Percentiles rank a stretch among this genome's conserved stretches.
Conservation (phyloP, 2,329 filamentous ascomycete species). For the Stachybotrys chlorohalonatus region DNA sequence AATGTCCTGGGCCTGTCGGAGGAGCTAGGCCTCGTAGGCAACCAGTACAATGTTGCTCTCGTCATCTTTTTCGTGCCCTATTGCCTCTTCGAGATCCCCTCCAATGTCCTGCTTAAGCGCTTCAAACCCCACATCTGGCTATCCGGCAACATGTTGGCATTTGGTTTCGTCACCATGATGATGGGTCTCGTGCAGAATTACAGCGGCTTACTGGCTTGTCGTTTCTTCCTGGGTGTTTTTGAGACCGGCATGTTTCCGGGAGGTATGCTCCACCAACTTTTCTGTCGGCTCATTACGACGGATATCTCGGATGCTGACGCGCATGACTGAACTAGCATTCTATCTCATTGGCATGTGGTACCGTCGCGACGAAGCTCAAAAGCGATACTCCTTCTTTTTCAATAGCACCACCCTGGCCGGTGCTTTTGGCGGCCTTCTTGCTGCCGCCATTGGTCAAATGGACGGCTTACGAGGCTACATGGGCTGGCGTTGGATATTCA, state of each 20-base stretch:
- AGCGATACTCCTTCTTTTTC: conserved; percentile 92
- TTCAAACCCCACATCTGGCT: conserved; percentile 60
- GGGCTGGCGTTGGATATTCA: conserved; percentile 79
- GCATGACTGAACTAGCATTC: conserved; percentile 30
- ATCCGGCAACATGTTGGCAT: conserved; percentile 74
- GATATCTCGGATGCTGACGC: background rate
- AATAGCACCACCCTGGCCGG: conserved; percentile 69
- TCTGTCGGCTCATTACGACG: no score
- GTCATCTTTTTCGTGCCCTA: conserved; percentile 81
- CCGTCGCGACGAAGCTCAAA: conserved; percentile 75
- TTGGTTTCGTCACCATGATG: conserved; percentile 64
- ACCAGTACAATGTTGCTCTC: conserved; percentile 65
- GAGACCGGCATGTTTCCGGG: conserved; percentile 63
- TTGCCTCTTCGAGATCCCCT: conserved; percentile 61
- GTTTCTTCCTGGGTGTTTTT: conserved; percentile 77
- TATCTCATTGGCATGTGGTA: conserved; percentile 88
- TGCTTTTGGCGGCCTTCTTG: conserved; percentile 79
- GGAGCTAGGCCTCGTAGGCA: conserved; percentile 51
- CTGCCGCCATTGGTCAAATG: conserved; percentile 86
- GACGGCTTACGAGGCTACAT: conserved; percentile 56
- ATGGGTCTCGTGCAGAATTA: conserved; percentile 77
- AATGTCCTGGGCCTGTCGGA: conserved; percentile 54
- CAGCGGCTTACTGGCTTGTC: conserved; percentile 63
- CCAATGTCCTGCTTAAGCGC: conserved; percentile 56
- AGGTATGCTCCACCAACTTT: conserved; percentile 10